Evolutionary conservation across 2,329 filamentous ascomycete genomes (phyloP).

Genomic region (Colletotrichum costaricense): DNA sequence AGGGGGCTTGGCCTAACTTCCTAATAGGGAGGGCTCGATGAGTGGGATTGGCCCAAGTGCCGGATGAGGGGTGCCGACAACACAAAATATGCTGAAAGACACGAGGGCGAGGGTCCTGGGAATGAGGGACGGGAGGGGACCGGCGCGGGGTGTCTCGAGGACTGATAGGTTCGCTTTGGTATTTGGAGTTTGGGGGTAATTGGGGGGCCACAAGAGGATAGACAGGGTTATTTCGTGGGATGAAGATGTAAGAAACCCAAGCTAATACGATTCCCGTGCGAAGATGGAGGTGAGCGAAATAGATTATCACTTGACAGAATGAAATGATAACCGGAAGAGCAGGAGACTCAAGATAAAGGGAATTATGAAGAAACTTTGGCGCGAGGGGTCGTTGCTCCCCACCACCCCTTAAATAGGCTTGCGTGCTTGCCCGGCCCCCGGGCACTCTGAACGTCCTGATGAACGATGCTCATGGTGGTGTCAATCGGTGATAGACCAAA

Average conservation of each 20-base stretch:
- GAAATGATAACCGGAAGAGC: not conserved
- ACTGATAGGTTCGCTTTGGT: slow-evolving; percentile 34
- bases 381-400: slow-evolving; percentile 13
- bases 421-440: slow-evolving; percentile 10
- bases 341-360: not conserved
- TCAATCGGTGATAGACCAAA: slow-evolving; percentile 35
- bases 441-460: slow-evolving; percentile 3
- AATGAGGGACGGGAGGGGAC: slow-evolving; percentile 20
- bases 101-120: slow-evolving; percentile 17
- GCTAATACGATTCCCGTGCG: slow-evolving; percentile 5
- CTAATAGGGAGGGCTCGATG: slow-evolving; percentile 34
- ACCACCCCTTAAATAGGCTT: slow-evolving; percentile 32
- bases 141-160: slow-evolving; percentile 33
- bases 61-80: slow-evolving; percentile 24
- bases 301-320: slow-evolving; percentile 20
- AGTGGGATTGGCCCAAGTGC: slow-evolving; percentile 33
- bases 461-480: slow-evolving; percentile 34
- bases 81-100: slow-evolving; percentile 10
- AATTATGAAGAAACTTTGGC: slow-evolving; percentile 9
- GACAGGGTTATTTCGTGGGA: slow-evolving; percentile 38
- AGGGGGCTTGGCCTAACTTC: slow-evolving; percentile 36
- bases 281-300: not conserved
- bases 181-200: slow-evolving; percentile 14
- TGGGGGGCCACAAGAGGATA: slow-evolving; percentile 4
- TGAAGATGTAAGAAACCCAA: slow-evolving; percentile 30